Percentiles rank a stretch among this genome's conserved stretches.
Evolutionary conservation across 768 basidiomycete species (phyloP).

Genomic region (Austroboletus festivus): DNA sequence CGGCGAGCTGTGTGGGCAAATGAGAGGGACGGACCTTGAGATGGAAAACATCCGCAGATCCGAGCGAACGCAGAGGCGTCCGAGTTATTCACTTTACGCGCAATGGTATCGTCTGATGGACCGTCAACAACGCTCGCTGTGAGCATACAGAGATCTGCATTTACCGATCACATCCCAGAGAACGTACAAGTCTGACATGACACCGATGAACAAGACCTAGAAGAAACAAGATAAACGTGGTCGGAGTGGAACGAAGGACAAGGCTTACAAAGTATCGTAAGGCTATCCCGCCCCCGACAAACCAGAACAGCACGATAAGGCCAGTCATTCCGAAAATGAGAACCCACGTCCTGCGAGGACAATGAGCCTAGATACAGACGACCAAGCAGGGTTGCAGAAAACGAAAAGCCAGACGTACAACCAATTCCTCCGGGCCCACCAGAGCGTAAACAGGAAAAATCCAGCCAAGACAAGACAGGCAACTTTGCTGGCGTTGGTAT

Average conservation of each 20-base stretch:
- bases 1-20: neutral
- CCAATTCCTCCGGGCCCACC: constrained; percentile 80
- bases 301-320: constrained; percentile 80
- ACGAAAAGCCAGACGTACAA: constrained; percentile 46
- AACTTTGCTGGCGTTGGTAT: constrained; percentile 85
- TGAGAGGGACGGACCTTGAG: constrained; percentile 50
- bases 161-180: constrained; percentile 85
- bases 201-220: constrained; percentile 78
- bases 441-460: constrained; percentile 86
- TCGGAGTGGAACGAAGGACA: neutral
- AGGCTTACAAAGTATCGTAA: constrained; percentile 70
- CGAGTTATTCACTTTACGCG: constrained; percentile 80
- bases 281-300: constrained; percentile 69
- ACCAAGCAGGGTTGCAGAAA: neutral
- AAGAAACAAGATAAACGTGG: too few relatives aligned
- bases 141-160: constrained; percentile 13
- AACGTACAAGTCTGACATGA: constrained; percentile 85
- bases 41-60: constrained; percentile 83
- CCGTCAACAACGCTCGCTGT: neutral
- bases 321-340: constrained; percentile 79
- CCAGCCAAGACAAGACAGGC: constrained; percentile 75
- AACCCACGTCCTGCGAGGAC: constrained; percentile 59
- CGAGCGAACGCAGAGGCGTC: constrained; percentile 85
- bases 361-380: neutral
- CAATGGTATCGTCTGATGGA: constrained; percentile 71